Base-by-base conservation (phyloP, 139 green algal genomes). In the Mesostigma viride region DNA sequence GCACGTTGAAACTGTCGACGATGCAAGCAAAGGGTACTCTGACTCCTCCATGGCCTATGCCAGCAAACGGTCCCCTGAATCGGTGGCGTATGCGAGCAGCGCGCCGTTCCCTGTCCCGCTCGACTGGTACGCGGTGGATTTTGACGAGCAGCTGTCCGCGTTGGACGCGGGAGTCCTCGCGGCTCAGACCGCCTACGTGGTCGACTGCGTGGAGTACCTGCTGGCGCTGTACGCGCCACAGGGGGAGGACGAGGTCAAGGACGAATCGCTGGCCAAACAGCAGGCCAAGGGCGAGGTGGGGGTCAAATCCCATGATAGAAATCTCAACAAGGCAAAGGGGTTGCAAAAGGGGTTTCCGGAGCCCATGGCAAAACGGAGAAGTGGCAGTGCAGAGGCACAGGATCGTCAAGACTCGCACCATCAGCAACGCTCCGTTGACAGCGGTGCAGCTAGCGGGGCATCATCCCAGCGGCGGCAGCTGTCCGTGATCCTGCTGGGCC, bases 91-190 rank as follows among this genome's bases (percentile, higher is more conserved):
- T 8, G 5, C 3, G 27, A 20, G n/a, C 61, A n/a, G n/a, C n/a
- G n/a, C n/a, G n/a, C n/a, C n/a, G n/a, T 61, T 27, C 1, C 0
- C 53, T 8, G 76, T 59, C 33, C 30, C 26, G n/a, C 17, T 85
- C 35, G 58, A 76, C 17, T 88, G 82, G 81, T 88, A 79, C 64
- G n/a, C 73, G 2, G 53, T 82, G 32, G 79, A 88, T 61, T 72
- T 85, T 32, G 33, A 60, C n/a, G 75, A 83, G 33, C 79, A 90
- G 74, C 63, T 83, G 53, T 76, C 69, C 17, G 84, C 84, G 0
- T 84, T 90, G 56, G 76, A 90, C 56, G 81, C 72, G 0, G 35
- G 60, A 20, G 46, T 80, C 22, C 64, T 86, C 58, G 69, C 79
- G 30, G 56, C 58, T 0, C 84, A 89, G 60, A 67, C 75, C 0